phyloP scores from a whole-genome alignment of 495 filamentous ascomycete genomes.

The Lentithecium fluviatile region DNA sequence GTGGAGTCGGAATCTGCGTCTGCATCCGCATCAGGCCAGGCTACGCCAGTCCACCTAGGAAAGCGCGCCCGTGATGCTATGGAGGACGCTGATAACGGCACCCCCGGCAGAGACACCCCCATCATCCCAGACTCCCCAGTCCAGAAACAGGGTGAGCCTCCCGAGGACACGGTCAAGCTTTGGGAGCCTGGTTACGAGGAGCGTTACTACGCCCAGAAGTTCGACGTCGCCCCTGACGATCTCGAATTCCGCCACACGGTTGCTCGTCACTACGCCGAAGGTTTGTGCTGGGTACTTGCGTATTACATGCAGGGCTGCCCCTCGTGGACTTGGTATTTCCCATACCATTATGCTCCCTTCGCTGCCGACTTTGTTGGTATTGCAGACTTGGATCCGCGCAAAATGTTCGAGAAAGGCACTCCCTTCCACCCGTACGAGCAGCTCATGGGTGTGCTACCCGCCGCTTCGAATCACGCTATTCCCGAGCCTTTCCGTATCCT shows the following conservation, averaged over 20 bases:
- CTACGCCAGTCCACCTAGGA: slow-evolving; percentile 51
- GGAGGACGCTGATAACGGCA: slow-evolving; percentile 58
- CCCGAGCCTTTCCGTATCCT: slow-evolving; percentile 80
- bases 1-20: slow-evolving; percentile 3
- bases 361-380: slow-evolving; percentile 92
- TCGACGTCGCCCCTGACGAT: slow-evolving; percentile 78
- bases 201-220: slow-evolving; percentile 97
- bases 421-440: slow-evolving; percentile 95
- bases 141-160: slow-evolving; percentile 56
- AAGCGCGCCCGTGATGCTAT: slow-evolving; percentile 64
- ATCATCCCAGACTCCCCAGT: slow-evolving; percentile 49
- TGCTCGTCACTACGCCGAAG: slow-evolving; percentile 90
- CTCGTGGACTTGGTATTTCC: slow-evolving; percentile 98
- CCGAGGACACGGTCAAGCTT: slow-evolving; percentile 77
- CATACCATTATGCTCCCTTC: slow-evolving; percentile 97
- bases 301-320: slow-evolving; percentile 99
- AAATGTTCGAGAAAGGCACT: slow-evolving; percentile 74
- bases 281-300: slow-evolving; percentile 92
- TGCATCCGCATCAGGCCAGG: slow-evolving; percentile 24
- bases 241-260: slow-evolving; percentile 87
- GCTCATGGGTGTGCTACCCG: slow-evolving; percentile 95
- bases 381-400: slow-evolving; percentile 64
- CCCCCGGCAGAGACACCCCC: slow-evolving; percentile 57
- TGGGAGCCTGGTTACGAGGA: slow-evolving; percentile 97
- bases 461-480: slow-evolving; percentile 86